Percentiles rank a stretch among this genome's conserved stretches.
Conservation (phyloP, 768 basidiomycete species). For the Xerocomellus chrysenteron region DNA sequence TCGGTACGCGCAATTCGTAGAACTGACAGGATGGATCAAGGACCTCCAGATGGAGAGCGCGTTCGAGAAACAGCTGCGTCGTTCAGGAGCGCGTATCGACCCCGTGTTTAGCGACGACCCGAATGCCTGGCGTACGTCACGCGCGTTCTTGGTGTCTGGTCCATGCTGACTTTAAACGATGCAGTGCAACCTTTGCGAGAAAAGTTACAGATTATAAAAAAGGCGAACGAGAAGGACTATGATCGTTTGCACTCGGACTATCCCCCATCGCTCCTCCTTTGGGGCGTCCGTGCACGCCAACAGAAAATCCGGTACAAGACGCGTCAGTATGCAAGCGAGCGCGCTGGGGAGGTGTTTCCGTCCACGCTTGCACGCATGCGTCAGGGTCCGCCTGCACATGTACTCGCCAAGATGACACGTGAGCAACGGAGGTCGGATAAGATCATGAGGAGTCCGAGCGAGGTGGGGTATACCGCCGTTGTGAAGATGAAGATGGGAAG, state of each 20-base stretch:
- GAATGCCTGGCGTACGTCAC: constrained; percentile 22
- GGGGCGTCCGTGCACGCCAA: constrained; percentile 54
- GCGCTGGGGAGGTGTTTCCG: constrained; percentile 57
- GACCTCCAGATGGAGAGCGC: constrained; percentile 37
- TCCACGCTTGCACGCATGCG: constrained; percentile 47
- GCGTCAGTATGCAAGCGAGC: constrained; percentile 56
- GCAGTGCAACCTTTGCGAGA: constrained; percentile 40
- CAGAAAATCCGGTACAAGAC: constrained; percentile 67
- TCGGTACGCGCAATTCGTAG: constrained; percentile 39
- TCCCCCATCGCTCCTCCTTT: constrained; percentile 47
- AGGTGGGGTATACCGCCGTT: constrained; percentile 70
- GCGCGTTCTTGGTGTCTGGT: background rate
- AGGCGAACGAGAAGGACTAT: constrained; percentile 40
- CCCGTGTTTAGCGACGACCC: constrained; percentile 29
- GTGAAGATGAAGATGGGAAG: constrained; percentile 59
- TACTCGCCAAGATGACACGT: constrained; percentile 52
- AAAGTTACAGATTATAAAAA: constrained; percentile 31
- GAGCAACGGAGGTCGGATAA: constrained; percentile 48
- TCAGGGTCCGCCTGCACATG: constrained; percentile 63
- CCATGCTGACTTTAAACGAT: constrained; percentile 2
- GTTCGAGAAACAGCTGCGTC: too few relatives aligned
- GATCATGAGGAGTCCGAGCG: constrained; percentile 50
- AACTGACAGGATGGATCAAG: constrained; percentile 33
- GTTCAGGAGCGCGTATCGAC: background rate
- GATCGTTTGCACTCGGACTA: constrained; percentile 44